These are phyloP conservation scores for Vitis hybrid DNA, from an alignment of 177 flowering plant genomes.

Conservation along the genomic window DNA sequence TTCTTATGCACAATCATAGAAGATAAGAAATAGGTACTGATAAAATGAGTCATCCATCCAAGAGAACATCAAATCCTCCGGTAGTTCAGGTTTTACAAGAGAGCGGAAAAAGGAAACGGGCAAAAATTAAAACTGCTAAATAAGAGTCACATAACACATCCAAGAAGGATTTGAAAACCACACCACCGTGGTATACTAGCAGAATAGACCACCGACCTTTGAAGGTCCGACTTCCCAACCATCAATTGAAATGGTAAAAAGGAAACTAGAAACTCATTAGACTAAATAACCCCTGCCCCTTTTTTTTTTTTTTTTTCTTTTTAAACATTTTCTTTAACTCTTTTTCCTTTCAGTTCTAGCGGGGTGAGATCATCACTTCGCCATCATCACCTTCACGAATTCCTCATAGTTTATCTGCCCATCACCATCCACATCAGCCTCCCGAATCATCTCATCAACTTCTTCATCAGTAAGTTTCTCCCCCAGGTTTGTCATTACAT, in stretches of 20 bases:
- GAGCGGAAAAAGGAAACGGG: slow-evolving; percentile 3
- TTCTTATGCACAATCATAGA: not conserved
- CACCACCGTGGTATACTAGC: not conserved
- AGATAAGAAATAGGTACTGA: not conserved
- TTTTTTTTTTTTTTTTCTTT: too few species aligned
- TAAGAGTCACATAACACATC: not conserved
- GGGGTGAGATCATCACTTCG: slow-evolving; percentile 47
- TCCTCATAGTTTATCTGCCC: slow-evolving; percentile 92
- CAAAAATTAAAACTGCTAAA: not conserved
- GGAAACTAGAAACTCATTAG: too few species aligned
- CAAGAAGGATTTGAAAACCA: too few species aligned
- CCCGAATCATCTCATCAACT: slow-evolving; percentile 91
- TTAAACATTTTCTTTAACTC: not conserved
- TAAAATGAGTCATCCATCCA: slow-evolving; percentile 5
- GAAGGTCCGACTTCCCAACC: too few species aligned
- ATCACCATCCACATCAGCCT: slow-evolving; percentile 92
- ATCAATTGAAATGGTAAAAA: too few species aligned
- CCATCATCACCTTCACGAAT: slow-evolving; percentile 95
- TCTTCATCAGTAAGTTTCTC: slow-evolving; percentile 94
- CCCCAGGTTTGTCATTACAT: slow-evolving; percentile 89
- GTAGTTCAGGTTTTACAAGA: not conserved
- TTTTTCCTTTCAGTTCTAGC: not conserved
- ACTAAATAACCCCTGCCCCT: too few species aligned
- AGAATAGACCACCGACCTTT: not conserved
- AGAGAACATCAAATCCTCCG: slow-evolving; percentile 3